Conservation (phyloP, 768 basidiomycete genomes). For the Pholiota molesta region DNA sequence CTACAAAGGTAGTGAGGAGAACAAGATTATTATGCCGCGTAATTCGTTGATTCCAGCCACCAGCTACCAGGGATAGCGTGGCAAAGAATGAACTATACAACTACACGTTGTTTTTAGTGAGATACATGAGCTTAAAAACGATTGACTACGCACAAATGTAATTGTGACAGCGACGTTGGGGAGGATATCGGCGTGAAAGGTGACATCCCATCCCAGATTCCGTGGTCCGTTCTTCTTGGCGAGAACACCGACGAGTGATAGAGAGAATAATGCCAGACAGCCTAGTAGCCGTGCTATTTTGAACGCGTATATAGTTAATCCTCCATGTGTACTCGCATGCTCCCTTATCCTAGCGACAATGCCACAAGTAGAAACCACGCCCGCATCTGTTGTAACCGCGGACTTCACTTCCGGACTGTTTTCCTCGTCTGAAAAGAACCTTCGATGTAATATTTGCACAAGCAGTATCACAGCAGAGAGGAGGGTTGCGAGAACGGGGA, state of each 20-base stretch:
- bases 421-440: background rate
- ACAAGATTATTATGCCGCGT: conserved; percentile 33
- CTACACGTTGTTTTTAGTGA: background rate
- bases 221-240: background rate
- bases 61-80: conserved; percentile 9
- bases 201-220: background rate
- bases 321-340: conserved; percentile 9
- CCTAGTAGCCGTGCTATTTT: conserved; percentile 14
- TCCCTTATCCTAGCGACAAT: conserved; percentile 4
- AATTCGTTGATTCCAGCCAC: conserved; percentile 50
- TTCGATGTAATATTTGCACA: conserved; percentile 1
- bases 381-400: background rate
- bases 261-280: conserved; percentile 8
- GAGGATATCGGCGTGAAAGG: background rate
- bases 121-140: background rate
- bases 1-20: conserved; percentile 30
- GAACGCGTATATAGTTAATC: conserved; percentile 13
- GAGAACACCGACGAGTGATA: conserved; percentile 7
- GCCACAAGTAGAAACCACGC: background rate
- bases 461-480: conserved; percentile 3
- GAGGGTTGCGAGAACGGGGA: conserved; percentile 12
- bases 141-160: conserved; percentile 16
- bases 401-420: background rate
- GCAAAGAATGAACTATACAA: conserved; percentile 14
- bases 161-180: conserved; percentile 13